Evolutionary conservation across 345 rosid genomes (phyloP), one percentile per base, ranked within the genome.

Genomic region (Populus deltoides): DNA sequence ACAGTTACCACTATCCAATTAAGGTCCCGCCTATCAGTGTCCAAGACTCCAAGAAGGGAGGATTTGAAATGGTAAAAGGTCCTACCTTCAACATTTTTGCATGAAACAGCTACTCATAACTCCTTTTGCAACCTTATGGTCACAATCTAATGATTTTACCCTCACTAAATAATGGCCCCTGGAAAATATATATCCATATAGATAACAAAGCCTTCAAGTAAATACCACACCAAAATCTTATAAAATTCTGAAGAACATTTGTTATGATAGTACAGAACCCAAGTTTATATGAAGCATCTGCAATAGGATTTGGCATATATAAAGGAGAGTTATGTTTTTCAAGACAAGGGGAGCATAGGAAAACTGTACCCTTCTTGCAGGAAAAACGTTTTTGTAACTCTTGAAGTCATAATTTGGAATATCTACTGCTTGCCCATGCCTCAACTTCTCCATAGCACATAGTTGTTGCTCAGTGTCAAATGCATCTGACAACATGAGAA

Each of bases 391-490:
- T 78, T 82, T 78, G 79, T 91, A 94, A 84, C 93, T 92, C 91
- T 88, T 93, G 87, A 90, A 96, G 84, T 96, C 97, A 38, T 96
- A 96, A 73, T 92, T 90, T 68, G 99, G 94, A 81, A 96, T 85
- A 88, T 96, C 98, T 79, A 96, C 98, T 51, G 99, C 97, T 86
- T 86, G 81, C 57, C 94, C 90, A 82, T 86, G 93, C 88, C 92
- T 92, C 92, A 96, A 81, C 75, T 88, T 93, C 84, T 93, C 97
- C 97, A 96, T 93, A 66, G 89, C 89, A 76, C 82, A 83, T 83
- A 93, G 86, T 43, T 92, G 82, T 84, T 84, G 83, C 78, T 90
- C 97, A 55, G 93, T 93, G 86, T 96, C 90, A 87, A 96, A 96
- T 76, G 98, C 99, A 88, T 96, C 99, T 96, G 86, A 81, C 55